phyloP scores from a whole-genome alignment of 495 filamentous ascomycete genomes.

The Neurospora tetraspora region DNA sequence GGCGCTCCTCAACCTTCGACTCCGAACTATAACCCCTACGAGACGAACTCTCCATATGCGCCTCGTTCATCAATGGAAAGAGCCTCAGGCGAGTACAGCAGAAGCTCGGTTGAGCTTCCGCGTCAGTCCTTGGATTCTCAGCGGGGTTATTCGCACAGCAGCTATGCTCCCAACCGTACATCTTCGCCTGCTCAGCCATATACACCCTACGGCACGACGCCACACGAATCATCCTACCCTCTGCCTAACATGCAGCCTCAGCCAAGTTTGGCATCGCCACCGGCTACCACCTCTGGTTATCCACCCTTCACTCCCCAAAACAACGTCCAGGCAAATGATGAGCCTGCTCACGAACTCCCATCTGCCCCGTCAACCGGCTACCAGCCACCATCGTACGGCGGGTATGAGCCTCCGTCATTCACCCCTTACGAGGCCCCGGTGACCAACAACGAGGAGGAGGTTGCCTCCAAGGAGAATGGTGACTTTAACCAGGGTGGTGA shows the following conservation, averaged over 20 bases:
- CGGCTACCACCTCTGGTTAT: constrained; percentile 12
- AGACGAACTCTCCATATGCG: constrained; percentile 29
- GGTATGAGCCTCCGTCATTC: constrained; percentile 30
- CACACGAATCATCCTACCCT: neutral
- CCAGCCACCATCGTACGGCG: constrained; percentile 33
- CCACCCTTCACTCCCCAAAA: constrained; percentile 9
- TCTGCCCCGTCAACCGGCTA: constrained; percentile 19
- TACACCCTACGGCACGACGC: neutral
- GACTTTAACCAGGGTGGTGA: constrained; percentile 8
- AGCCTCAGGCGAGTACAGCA: constrained; percentile 31
- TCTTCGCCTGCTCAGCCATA: constrained; percentile 12
- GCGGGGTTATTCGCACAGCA: constrained; percentile 15
- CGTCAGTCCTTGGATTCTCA: constrained; percentile 36
- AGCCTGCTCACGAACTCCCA: constrained; percentile 3
- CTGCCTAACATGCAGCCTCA: neutral
- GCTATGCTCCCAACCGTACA: constrained; percentile 24
- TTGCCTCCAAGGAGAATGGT: neutral
- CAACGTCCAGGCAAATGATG: neutral
- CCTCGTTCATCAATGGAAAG: constrained; percentile 36
- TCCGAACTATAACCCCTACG: constrained; percentile 22
- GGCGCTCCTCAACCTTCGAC: constrained; percentile 19
- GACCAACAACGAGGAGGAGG: constrained; percentile 17
- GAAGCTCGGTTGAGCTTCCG: constrained; percentile 33
- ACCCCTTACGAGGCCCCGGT: constrained; percentile 22
- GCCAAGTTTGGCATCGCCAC: constrained; percentile 1